Evolutionary conservation across 1,284 basidiomycete species (phyloP).

Genomic region (Earliella scabrosa): DNA sequence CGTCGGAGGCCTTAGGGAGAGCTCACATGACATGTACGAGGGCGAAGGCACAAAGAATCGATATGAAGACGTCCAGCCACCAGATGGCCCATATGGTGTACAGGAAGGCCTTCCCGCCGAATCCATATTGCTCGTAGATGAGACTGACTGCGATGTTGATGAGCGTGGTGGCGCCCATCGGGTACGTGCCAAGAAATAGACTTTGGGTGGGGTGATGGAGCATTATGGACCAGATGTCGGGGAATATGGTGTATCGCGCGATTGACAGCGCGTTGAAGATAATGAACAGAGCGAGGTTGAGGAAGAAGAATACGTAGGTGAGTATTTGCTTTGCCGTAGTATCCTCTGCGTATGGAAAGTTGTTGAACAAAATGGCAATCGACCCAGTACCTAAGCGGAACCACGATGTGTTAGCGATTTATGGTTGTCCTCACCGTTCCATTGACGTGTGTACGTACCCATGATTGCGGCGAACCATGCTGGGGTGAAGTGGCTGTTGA

Average conservation of each 20-base stretch:
- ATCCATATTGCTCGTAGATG: constrained; percentile 35
- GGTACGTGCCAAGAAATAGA: constrained; percentile 61
- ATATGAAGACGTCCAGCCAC: constrained; percentile 59
- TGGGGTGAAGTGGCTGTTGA: constrained; percentile 46
- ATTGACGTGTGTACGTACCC: constrained; percentile 17
- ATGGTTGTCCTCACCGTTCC: background rate
- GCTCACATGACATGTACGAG: constrained; percentile 60
- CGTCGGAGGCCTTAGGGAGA: background rate
- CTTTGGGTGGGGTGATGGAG: constrained; percentile 58
- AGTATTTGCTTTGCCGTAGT: constrained; percentile 36
- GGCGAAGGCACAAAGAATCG: constrained; percentile 55
- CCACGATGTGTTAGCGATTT: background rate
- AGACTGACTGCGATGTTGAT: constrained; percentile 39
- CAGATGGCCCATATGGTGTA: constrained; percentile 61
- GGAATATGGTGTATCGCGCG: constrained; percentile 55
- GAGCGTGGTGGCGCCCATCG: constrained; percentile 63
- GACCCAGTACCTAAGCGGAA: constrained; percentile 42
- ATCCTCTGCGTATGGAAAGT: constrained; percentile 43
- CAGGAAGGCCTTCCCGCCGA: constrained; percentile 52
- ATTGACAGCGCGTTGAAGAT: constrained; percentile 45
- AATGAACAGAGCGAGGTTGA: constrained; percentile 58
- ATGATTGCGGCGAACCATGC: constrained; percentile 49
- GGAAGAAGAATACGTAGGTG: constrained; percentile 50
- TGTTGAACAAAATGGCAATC: constrained; percentile 42
- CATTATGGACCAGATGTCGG: constrained; percentile 40